Conservation (phyloP, 2,329 filamentous ascomycete species). For the Fusarium paranaense region DNA sequence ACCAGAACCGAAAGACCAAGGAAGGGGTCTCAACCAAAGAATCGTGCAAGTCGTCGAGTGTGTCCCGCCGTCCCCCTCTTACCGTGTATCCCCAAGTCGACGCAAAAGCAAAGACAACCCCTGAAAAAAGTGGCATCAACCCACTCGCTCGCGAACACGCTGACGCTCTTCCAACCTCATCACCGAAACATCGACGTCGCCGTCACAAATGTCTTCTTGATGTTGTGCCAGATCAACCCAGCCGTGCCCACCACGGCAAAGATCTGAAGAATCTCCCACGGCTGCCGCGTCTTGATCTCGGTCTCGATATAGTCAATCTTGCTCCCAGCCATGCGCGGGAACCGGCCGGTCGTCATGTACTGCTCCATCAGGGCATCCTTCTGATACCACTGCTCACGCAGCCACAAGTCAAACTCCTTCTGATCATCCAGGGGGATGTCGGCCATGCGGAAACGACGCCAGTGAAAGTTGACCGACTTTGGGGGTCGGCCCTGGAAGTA, state of each 20-base stretch:
- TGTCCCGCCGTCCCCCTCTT: background rate
- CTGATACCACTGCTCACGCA: constrained; percentile 87
- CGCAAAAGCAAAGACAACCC: constrained; percentile 1
- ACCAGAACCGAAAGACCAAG: constrained; percentile 5
- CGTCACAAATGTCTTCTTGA: constrained; percentile 45
- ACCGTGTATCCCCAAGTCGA: background rate
- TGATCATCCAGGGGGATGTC: constrained; percentile 84
- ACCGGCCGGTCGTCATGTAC: constrained; percentile 80
- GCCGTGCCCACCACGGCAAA: constrained; percentile 62
- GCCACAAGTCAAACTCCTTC: constrained; percentile 84
- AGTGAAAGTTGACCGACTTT: constrained; percentile 97
- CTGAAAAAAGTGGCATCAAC: background rate
- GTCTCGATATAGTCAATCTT: constrained; percentile 66
- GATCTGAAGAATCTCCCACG: constrained; percentile 67
- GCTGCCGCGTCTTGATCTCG: constrained; percentile 64
- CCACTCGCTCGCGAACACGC: constrained; percentile 6
- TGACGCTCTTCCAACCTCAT: constrained; percentile 3
- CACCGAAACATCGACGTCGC: constrained; percentile 36
- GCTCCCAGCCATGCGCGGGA: constrained; percentile 75
- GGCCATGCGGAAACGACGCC: constrained; percentile 84
- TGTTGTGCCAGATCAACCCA: constrained; percentile 56
- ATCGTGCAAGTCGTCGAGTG: constrained; percentile 8
- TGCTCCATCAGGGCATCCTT: constrained; percentile 92
- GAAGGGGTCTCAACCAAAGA: constrained; percentile 2
- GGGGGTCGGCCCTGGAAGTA: constrained; percentile 91